Evolutionary conservation across 352 stramenopile species (phyloP).

Genomic region (Discostella stelligera): DNA sequence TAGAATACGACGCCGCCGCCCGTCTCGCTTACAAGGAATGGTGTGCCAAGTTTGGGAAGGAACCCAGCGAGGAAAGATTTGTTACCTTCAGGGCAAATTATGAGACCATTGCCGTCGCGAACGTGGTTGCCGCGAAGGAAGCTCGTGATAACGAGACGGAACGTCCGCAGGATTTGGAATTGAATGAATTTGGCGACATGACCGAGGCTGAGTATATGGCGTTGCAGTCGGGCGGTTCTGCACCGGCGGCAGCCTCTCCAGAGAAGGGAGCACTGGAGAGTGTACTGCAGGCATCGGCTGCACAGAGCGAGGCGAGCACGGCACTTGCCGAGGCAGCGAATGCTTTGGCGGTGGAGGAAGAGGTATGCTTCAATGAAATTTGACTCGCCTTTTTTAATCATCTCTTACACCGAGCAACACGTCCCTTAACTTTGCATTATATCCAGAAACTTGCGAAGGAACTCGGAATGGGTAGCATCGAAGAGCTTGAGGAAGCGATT

Average conservation of each 20-base stretch:
- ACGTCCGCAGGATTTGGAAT: slow-evolving; percentile 48
- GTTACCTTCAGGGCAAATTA: slow-evolving; percentile 75
- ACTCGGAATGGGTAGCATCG: slow-evolving; percentile 70
- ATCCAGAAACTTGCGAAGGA: slow-evolving; percentile 59
- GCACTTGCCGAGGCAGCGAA: slow-evolving; percentile 71
- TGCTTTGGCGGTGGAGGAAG: slow-evolving; percentile 72
- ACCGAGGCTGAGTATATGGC: slow-evolving; percentile 70
- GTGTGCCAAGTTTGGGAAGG: slow-evolving; percentile 59
- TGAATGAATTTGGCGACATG: slow-evolving; percentile 78
- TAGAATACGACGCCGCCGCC: slow-evolving; percentile 72
- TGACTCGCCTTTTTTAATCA: neutral
- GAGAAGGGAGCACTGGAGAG: slow-evolving; percentile 55
- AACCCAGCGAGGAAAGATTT: slow-evolving; percentile 53
- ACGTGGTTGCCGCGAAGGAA: slow-evolving; percentile 69
- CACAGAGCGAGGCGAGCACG: slow-evolving; percentile 62
- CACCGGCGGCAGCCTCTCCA: neutral
- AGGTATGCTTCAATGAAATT: slow-evolving; percentile 49
- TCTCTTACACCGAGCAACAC: slow-evolving; percentile 11
- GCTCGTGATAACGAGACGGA: slow-evolving; percentile 50
- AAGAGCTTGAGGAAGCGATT: slow-evolving; percentile 73
- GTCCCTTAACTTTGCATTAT: slow-evolving; percentile 5
- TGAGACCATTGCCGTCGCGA: slow-evolving; percentile 70
- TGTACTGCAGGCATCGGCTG: slow-evolving; percentile 57
- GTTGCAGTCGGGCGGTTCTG: slow-evolving; percentile 35
- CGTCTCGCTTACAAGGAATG: slow-evolving; percentile 73